These are phyloP conservation scores for Dothideomycetidae sp. DNA, from an alignment of 2,329 filamentous ascomycete genomes.

Conservation along the genomic window DNA sequence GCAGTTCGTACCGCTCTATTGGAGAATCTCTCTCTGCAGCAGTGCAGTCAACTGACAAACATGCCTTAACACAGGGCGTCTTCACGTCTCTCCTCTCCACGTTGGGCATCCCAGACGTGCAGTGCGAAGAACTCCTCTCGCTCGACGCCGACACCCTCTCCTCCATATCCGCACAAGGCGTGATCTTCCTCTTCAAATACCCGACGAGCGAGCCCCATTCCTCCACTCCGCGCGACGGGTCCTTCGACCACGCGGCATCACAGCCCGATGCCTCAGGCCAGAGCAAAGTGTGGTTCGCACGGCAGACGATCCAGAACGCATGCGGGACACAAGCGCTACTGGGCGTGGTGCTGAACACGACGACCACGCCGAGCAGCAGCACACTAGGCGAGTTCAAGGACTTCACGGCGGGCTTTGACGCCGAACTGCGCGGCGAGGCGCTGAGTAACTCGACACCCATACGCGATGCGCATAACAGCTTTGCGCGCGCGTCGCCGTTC, in stretches of 20 bases:
- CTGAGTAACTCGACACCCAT: slow-evolving; percentile 50
- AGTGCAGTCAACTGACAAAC: slow-evolving; percentile 3
- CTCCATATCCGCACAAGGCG: slow-evolving; percentile 47
- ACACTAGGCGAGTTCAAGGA: slow-evolving; percentile 67
- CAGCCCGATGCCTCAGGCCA: slow-evolving; percentile 28
- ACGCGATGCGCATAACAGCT: slow-evolving; percentile 67
- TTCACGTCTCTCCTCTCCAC: slow-evolving; percentile 93
- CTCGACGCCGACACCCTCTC: slow-evolving; percentile 65
- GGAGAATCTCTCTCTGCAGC: not conserved
- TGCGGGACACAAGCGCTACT: slow-evolving; percentile 93
- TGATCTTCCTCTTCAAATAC: slow-evolving; percentile 99
- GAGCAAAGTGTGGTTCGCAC: slow-evolving; percentile 70
- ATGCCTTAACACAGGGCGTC: slow-evolving; percentile 55
- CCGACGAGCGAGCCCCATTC: slow-evolving; percentile 53
- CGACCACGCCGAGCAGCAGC: slow-evolving; percentile 36
- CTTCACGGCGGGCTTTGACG: slow-evolving; percentile 71
- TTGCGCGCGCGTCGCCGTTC: slow-evolving; percentile 79
- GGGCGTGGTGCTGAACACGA: slow-evolving; percentile 78
- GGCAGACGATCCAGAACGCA: slow-evolving; percentile 96
- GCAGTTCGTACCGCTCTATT: slow-evolving; percentile 46
- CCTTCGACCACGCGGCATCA: slow-evolving; percentile 60
- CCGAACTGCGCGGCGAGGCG: slow-evolving; percentile 48
- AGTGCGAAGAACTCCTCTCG: slow-evolving; percentile 91
- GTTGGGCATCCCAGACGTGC: slow-evolving; percentile 81
- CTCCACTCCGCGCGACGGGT: slow-evolving; percentile 62